phyloP scores from a whole-genome alignment of 2,329 filamentous ascomycete genomes.

The Xylariaceae sp. region DNA sequence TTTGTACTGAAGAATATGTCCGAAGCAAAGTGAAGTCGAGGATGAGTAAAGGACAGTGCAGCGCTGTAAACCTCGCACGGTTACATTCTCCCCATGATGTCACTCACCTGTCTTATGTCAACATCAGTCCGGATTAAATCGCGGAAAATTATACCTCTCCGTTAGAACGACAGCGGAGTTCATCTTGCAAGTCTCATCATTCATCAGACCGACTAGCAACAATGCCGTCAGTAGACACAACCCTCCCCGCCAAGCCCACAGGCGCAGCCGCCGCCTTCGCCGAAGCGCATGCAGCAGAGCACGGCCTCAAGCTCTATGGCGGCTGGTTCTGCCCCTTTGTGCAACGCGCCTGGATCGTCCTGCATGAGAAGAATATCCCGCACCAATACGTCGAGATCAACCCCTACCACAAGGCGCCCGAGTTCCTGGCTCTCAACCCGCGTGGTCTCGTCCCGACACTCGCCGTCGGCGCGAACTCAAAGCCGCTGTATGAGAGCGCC shows the following conservation, averaged over 20 bases:
- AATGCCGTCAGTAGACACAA: slow-evolving; percentile 41
- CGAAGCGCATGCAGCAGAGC: slow-evolving; percentile 40
- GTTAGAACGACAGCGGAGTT: too few relatives aligned
- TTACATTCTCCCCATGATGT: too few relatives aligned
- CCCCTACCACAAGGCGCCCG: slow-evolving; percentile 66
- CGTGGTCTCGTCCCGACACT: slow-evolving; percentile 71
- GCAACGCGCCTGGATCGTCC: slow-evolving; percentile 66
- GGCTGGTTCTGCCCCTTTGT: slow-evolving; percentile 71
- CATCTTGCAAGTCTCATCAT: too few relatives aligned
- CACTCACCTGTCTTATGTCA: too few relatives aligned
- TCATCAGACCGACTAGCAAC: too few relatives aligned
- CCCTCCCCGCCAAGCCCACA: slow-evolving; percentile 42
- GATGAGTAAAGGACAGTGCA: too few relatives aligned
- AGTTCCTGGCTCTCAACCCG: slow-evolving; percentile 66
- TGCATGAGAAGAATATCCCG: slow-evolving; percentile 66
- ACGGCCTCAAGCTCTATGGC: slow-evolving; percentile 61
- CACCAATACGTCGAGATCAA: slow-evolving; percentile 77
- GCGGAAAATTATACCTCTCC: too few relatives aligned
- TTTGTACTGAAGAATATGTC: too few relatives aligned
- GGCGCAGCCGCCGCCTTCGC: slow-evolving; percentile 47
- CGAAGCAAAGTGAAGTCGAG: too few relatives aligned
- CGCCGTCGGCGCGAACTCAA: slow-evolving; percentile 41
- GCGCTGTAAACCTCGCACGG: too few relatives aligned
- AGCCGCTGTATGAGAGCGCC: slow-evolving; percentile 66
- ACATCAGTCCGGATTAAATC: too few relatives aligned